A percentile compares a stretch with the other conserved stretches of the same genome.
Conservation (phyloP, 2,329 filamentous ascomycete species). For the Shiraia sp. region DNA sequence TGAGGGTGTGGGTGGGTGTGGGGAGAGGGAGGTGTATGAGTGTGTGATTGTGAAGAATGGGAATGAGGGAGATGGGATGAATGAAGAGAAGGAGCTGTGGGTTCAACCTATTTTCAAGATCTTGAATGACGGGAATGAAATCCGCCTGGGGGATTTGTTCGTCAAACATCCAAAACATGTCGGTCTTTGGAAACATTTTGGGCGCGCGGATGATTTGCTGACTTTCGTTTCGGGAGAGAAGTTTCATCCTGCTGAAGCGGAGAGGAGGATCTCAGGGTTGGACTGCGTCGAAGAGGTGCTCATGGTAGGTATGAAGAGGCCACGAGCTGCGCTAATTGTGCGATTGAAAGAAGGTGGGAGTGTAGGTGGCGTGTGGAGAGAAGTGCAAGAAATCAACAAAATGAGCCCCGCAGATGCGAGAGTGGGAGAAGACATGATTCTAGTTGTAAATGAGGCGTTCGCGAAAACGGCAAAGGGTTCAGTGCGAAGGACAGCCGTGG, state of each 20-base stretch:
- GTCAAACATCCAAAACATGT: constrained; percentile 10
- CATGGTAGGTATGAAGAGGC: constrained; percentile 35
- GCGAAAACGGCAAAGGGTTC: constrained; percentile 53
- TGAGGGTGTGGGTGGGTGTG: not conserved
- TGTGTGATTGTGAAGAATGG: constrained; percentile 15
- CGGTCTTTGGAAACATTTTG: constrained; percentile 18
- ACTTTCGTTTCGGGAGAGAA: constrained; percentile 23
- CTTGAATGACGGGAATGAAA: constrained; percentile 16
- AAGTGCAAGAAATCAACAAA: constrained; percentile 50
- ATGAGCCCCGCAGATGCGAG: constrained; percentile 47
- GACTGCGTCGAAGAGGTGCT: constrained; percentile 32
- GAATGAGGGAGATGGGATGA: not conserved
- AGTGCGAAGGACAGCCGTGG: constrained; percentile 48
- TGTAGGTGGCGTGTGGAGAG: constrained; percentile 52
- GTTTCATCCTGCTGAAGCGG: constrained; percentile 22
- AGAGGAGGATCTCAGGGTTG: constrained; percentile 28
- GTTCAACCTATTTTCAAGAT: constrained; percentile 25
- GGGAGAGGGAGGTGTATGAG: constrained; percentile 12
- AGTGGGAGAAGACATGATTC: constrained; percentile 49
- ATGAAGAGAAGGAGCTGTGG: not conserved
- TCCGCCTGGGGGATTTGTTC: constrained; percentile 20
- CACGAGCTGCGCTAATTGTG: constrained; percentile 35
- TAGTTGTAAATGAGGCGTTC: constrained; percentile 52
- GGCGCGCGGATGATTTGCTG: constrained; percentile 25
- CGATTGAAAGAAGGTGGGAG: constrained; percentile 22